These are phyloP conservation scores for Dimocarpus longan DNA, from an alignment of 345 rosid species.

Conservation along the genomic window DNA sequence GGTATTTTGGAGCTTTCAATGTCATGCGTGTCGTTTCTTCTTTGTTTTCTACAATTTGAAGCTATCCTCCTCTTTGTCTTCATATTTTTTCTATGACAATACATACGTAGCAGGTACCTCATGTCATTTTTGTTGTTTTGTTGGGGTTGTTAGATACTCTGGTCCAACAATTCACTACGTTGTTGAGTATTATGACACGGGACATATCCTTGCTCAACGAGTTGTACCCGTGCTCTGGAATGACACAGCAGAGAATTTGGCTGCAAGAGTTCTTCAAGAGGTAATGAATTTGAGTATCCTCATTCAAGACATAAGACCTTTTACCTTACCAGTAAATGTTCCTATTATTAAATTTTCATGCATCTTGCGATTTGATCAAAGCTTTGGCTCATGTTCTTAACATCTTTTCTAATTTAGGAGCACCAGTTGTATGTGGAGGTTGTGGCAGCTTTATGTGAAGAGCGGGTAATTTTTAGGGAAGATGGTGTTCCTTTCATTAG, in stretches of 20 bases:
- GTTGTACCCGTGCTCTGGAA: conserved; percentile 62
- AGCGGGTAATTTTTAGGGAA: conserved; percentile 74
- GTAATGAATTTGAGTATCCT: conserved; percentile 30
- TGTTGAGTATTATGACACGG: conserved; percentile 87
- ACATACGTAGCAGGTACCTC: not conserved
- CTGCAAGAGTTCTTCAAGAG: conserved; percentile 80
- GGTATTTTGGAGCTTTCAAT: conserved; percentile 39
- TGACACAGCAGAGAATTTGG: conserved; percentile 75
- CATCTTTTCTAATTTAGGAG: conserved; percentile 48
- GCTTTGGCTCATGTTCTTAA: not conserved
- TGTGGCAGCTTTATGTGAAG: conserved; percentile 65
- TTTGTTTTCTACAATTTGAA: not conserved
- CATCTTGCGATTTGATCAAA: too few relatives aligned
- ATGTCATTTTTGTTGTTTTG: conserved; percentile 5
- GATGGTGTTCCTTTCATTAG: conserved; percentile 82
- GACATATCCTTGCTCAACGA: conserved; percentile 83
- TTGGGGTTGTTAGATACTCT: conserved; percentile 29
- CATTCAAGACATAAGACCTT: not conserved
- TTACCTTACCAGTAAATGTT: not conserved
- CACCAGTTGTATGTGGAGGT: conserved; percentile 79
- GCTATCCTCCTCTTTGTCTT: not conserved
- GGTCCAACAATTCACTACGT: conserved; percentile 94
- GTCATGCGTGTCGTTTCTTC: not conserved
- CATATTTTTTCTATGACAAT: not conserved
- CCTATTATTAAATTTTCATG: not conserved